Evolutionary conservation across 1,139 yeast species (phyloP), one percentile per base, ranked within the genome.

Genomic region (Magnusiomyces ingens): DNA sequence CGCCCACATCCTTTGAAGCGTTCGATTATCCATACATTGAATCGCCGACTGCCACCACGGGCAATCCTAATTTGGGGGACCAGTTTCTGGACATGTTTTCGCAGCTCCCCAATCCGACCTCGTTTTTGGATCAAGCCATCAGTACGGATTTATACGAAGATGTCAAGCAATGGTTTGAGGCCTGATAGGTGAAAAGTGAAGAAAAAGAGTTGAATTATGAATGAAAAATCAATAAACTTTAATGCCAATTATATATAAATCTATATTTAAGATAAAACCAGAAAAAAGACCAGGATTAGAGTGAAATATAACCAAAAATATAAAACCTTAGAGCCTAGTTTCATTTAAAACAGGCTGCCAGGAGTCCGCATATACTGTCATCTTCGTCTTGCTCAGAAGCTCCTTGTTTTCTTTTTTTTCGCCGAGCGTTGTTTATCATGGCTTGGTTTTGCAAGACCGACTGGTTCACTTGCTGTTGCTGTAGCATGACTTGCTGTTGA

Each of bases 31-130:
- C 19, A 6, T n/a, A 38, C 45, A 32, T n/a, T n/a, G 15, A 21
- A 18, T 8, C 32, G 22, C 3, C 37, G 22, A 37, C 18, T n/a
- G 12, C 37, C 11, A 45, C 18, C 13, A 29, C 29, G 22, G 26
- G 29, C n/a, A 52, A 54, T 11, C 21, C 49, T 15, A 52, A 59
- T 11, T 55, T 63, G 58, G 69, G 66, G 50, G 66, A 64, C 46
- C 65, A 65, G 56, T 63, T 63, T 45, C 57, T 68, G 35, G 66
- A 63, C 56, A 67, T 68, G 67, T 67, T 68, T 54, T 64, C 71
- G 11, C 69, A 66, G 50, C 55, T 68, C 43, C 72, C 72, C 1
- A 68, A 68, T 54, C 70, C 68, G 48, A 68, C 72, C 2, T 64
- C 70, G 35, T 68, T 68, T 52, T 52, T 68, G 43, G 71, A 68